Conservation (phyloP, 2,329 filamentous ascomycete species). For the Cadophora sp. region DNA sequence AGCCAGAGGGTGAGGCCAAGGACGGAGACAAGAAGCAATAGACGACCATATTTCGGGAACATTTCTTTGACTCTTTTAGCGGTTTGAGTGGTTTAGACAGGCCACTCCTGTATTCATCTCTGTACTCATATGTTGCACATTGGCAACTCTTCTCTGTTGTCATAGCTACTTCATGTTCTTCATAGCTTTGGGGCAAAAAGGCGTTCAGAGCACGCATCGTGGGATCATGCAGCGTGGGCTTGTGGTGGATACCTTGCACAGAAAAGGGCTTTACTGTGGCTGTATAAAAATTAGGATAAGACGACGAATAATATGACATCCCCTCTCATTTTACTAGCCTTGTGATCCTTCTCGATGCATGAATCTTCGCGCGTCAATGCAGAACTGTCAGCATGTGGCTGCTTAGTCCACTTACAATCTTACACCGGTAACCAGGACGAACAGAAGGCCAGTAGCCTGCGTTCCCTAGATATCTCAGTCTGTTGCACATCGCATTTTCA, state of each 20-base stretch:
- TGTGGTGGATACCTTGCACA: constrained; percentile 39
- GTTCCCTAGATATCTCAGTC: constrained; percentile 14
- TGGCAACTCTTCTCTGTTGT: constrained; percentile 45
- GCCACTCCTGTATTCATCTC: constrained; percentile 37
- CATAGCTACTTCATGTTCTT: constrained; percentile 43
- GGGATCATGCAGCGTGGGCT: constrained; percentile 39
- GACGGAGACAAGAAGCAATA: constrained; percentile 68
- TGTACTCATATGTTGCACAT: constrained; percentile 46
- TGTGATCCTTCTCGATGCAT: not conserved
- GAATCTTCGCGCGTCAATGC: constrained; percentile 23
- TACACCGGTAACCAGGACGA: not conserved
- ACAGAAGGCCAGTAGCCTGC: not conserved
- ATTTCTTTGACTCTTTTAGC: constrained; percentile 39
- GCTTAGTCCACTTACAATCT: not conserved
- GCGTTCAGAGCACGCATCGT: constrained; percentile 43
- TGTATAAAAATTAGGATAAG: constrained; percentile 53
- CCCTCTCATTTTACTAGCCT: constrained; percentile 54
- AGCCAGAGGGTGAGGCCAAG: constrained; percentile 76
- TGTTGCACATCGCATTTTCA: constrained; percentile 37
- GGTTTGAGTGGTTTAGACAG: constrained; percentile 44
- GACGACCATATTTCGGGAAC: constrained; percentile 36
- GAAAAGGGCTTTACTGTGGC: constrained; percentile 40
- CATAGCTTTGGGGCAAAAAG: constrained; percentile 44
- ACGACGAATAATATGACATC: constrained; percentile 61
- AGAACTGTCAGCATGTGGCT: constrained; percentile 20